These are phyloP conservation scores for Phascolomyces articulosus DNA, from an alignment of 371 early-diverging fungal genomes.

Conservation along the genomic window DNA sequence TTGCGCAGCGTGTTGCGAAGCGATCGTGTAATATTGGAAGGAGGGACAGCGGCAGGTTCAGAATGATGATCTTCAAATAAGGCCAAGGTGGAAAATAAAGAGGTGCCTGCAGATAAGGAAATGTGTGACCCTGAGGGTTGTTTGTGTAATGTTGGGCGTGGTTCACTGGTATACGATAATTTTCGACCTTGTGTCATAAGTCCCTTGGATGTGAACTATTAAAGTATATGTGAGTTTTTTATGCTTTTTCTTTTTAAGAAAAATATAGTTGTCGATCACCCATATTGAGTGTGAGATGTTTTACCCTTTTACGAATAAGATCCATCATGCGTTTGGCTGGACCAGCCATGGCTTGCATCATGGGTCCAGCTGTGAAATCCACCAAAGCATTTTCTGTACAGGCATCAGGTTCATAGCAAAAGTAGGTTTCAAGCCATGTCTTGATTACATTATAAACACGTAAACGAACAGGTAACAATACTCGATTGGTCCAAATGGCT, in stretches of 20 bases:
- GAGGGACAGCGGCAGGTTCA: slow-evolving; percentile 14
- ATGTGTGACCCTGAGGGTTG: slow-evolving; percentile 19
- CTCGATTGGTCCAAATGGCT: slow-evolving; percentile 81
- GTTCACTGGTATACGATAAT: slow-evolving; percentile 24
- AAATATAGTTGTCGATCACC: too few relatives aligned
- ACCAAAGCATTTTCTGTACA: slow-evolving; percentile 26
- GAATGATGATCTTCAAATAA: slow-evolving; percentile 36
- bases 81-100: slow-evolving; percentile 32
- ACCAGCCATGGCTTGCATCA: slow-evolving; percentile 42
- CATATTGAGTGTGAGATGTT: too few relatives aligned
- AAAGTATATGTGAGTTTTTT: neutral
- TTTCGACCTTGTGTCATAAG: slow-evolving; percentile 18
- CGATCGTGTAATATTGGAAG: slow-evolving; percentile 32
- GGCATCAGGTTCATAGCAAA: slow-evolving; percentile 65
- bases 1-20: slow-evolving; percentile 37
- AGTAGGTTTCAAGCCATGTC: slow-evolving; percentile 89
- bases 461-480: slow-evolving; percentile 84
- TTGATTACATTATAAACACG: slow-evolving; percentile 90
- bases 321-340: slow-evolving; percentile 50
- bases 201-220: slow-evolving; percentile 19
- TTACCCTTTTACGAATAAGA: slow-evolving; percentile 39
- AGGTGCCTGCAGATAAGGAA: slow-evolving; percentile 26
- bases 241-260: too few relatives aligned
- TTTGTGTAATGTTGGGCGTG: neutral
- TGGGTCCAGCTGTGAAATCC: slow-evolving; percentile 29